A percentile compares a stretch with the other conserved stretches of the same genome.
Conservation (phyloP, 192 early-diverging fungal genomes). For the Cetraspora pellucida region DNA sequence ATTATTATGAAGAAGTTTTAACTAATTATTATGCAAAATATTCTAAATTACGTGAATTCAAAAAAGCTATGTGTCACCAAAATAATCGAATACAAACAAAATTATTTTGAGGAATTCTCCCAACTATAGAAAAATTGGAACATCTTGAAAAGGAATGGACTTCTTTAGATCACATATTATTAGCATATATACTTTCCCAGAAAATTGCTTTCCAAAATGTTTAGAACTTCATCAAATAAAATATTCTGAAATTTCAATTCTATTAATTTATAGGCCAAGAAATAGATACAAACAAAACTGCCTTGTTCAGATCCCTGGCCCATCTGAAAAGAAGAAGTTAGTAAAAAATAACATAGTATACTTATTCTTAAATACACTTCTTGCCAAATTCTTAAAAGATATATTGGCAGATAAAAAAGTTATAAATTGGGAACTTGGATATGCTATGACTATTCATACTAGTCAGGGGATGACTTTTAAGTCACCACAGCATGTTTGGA, state of each 20-base stretch:
- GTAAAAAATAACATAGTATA: conserved; percentile 35
- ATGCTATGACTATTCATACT: conserved; percentile 24
- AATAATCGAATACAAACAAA: conserved; percentile 15
- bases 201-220: conserved; percentile 28
- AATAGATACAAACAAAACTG: conserved; percentile 30
- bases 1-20: conserved; percentile 30
- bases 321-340: conserved; percentile 27
- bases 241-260: conserved; percentile 15
- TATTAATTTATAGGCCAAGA: conserved; percentile 32
- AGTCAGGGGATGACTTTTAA: conserved; percentile 31
- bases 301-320: conserved; percentile 16
- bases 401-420: conserved; percentile 25
- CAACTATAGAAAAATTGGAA: conserved; percentile 27
- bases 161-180: conserved; percentile 23
- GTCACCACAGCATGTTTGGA: conserved; percentile 26
- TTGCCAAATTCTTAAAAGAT: conserved; percentile 25
- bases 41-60: conserved; percentile 10
- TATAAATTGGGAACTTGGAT: conserved; percentile 18
- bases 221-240: conserved; percentile 25
- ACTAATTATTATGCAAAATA: conserved; percentile 17
- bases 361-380: conserved; percentile 18
- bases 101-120: background rate
- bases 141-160: conserved; percentile 16
- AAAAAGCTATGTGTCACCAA: conserved; percentile 19
- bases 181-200: conserved; percentile 18